These are phyloP conservation scores for Naganishia antarctica DNA, from an alignment of 768 basidiomycete genomes.

Conservation along the genomic window DNA sequence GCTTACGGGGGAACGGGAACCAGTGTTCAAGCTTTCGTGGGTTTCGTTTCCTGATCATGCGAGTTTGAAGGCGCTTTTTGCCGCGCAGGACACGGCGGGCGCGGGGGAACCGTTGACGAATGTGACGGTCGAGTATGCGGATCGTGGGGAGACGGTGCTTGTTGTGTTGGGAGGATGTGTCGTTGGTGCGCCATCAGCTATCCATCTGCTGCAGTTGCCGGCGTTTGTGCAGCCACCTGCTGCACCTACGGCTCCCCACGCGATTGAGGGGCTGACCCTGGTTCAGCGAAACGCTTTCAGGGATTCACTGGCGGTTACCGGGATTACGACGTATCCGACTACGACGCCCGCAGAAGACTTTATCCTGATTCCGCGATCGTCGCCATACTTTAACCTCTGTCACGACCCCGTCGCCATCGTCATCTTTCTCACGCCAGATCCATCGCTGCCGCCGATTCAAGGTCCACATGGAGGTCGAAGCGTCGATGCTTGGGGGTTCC, in stretches of 20 bases:
- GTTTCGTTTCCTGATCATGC: conserved; percentile 63
- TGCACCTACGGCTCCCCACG: conserved; percentile 28
- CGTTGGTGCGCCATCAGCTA: conserved; percentile 57
- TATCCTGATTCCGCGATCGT: conserved; percentile 64
- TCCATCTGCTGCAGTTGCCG: conserved; percentile 67
- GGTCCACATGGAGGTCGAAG: conserved; percentile 52
- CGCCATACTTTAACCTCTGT: conserved; percentile 63
- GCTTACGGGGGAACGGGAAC: conserved; percentile 56
- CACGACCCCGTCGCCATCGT: conserved; percentile 69
- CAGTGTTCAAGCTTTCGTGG: conserved; percentile 83
- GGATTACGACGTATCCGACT: conserved; percentile 59
- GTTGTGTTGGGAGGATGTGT: conserved; percentile 71
- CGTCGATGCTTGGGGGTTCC: conserved; percentile 65
- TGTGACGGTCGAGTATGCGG: conserved; percentile 50
- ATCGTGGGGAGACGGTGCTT: conserved; percentile 66
- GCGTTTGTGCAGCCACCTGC: conserved; percentile 42
- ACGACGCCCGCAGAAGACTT: conserved; percentile 68
- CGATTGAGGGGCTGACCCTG: conserved; percentile 44
- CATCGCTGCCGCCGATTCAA: conserved; percentile 35
- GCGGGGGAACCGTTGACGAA: conserved; percentile 39
- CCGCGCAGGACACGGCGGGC: conserved; percentile 47
- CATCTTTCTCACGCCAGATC: conserved; percentile 57
- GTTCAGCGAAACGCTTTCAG: conserved; percentile 62
- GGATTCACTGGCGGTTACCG: conserved; percentile 53
- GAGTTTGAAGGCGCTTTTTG: conserved; percentile 34